Evolutionary conservation across 1,284 basidiomycete genomes (phyloP).

Genomic region (Ustilago crameri): DNA sequence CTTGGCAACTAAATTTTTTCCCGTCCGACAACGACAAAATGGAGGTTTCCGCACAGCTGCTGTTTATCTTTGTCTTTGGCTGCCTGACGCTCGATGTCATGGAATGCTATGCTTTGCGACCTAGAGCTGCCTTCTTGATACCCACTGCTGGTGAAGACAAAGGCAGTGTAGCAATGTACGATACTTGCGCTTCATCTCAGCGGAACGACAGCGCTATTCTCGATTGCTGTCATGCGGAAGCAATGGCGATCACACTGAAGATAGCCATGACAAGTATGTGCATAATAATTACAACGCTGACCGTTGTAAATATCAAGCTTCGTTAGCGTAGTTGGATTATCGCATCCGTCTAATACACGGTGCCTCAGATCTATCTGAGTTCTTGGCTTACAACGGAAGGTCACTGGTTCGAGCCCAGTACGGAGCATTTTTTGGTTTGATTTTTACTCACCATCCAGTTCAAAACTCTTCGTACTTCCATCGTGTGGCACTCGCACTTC

Average conservation of each 20-base stretch:
- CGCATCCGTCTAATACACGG: conserved; percentile 38
- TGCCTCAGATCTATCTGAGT: conserved; percentile 30
- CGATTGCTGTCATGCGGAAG: too few species aligned
- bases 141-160: too few species aligned
- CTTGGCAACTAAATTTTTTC: conserved; percentile 4
- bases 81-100: not conserved
- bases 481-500: too few species aligned
- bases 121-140: too few species aligned
- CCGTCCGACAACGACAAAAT: conserved; percentile 22
- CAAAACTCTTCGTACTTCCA: too few species aligned
- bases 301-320: too few species aligned
- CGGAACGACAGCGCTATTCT: too few species aligned
- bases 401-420: conserved; percentile 58
- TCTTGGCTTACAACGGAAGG: conserved; percentile 41
- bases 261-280: too few species aligned
- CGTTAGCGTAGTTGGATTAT: conserved; percentile 53
- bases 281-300: too few species aligned
- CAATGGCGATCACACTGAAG: too few species aligned
- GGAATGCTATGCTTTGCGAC: not conserved
- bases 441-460: not conserved
- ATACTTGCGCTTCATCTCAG: too few species aligned
- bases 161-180: too few species aligned
- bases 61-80: not conserved
- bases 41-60: not conserved
- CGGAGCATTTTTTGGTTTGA: conserved; percentile 33